These are phyloP conservation scores for Argentina anserina DNA, from an alignment of 306 rosid species.

Conservation along the genomic window DNA sequence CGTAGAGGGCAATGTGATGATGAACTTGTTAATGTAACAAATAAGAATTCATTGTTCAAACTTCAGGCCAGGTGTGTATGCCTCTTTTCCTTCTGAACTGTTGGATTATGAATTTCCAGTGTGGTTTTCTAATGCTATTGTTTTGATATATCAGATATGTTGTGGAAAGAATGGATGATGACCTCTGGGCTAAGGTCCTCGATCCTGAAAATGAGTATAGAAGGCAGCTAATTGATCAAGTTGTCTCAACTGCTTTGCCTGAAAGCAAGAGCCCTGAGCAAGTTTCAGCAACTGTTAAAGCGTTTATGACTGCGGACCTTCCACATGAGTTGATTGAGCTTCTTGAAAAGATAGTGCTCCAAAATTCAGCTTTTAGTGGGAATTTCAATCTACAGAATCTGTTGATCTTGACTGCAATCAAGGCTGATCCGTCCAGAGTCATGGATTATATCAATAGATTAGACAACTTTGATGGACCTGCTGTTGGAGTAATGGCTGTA, in stretches of 20 bases:
- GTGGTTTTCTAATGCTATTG: background rate
- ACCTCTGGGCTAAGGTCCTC: slow-evolving; percentile 93
- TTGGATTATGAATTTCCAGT: background rate
- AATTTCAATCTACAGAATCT: slow-evolving; percentile 95
- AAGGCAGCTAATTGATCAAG: slow-evolving; percentile 95
- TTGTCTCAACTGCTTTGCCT: slow-evolving; percentile 92
- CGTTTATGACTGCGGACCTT: slow-evolving; percentile 98
- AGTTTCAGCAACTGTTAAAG: slow-evolving; percentile 98
- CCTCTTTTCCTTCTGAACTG: slow-evolving; percentile 4
- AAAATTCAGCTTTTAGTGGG: slow-evolving; percentile 99
- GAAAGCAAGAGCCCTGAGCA: slow-evolving; percentile 99
- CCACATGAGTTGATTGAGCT: slow-evolving; percentile 98
- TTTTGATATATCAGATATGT: slow-evolving; percentile 63
- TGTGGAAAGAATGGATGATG: slow-evolving; percentile 95
- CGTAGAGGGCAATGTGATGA: slow-evolving; percentile 97
- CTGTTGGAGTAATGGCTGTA: slow-evolving; percentile 95
- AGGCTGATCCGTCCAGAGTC: slow-evolving; percentile 96
- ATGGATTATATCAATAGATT: slow-evolving; percentile 94
- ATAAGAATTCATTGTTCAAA: slow-evolving; percentile 92
- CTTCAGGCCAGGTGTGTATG: slow-evolving; percentile 90
- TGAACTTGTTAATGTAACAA: slow-evolving; percentile 87
- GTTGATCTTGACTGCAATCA: slow-evolving; percentile 88
- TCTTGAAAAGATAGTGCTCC: slow-evolving; percentile 98
- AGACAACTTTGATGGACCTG: slow-evolving; percentile 97
- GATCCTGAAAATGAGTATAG: slow-evolving; percentile 75